Conservation (phyloP, 2,329 filamentous ascomycete genomes). For the Colletotrichum sansevieriae region DNA sequence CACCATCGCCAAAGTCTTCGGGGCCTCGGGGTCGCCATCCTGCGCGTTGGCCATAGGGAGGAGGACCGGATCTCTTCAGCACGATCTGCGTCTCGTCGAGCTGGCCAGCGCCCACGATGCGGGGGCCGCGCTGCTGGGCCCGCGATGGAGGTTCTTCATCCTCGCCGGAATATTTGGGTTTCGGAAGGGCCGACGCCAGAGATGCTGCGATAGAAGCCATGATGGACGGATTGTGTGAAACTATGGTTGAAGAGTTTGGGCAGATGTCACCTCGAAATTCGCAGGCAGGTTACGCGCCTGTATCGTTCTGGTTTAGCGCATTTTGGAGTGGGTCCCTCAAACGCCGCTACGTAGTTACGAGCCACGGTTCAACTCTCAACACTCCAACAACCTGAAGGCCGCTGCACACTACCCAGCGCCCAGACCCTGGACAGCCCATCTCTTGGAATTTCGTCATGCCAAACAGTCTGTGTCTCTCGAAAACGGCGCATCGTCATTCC, state of each 20-base stretch:
- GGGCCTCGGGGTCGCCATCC: constrained; percentile 91
- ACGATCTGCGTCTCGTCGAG: constrained; percentile 90
- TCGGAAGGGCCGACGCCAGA: constrained; percentile 84
- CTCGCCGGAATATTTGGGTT: constrained; percentile 91
- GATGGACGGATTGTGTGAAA: constrained; percentile 45
- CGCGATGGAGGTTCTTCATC: constrained; percentile 83
- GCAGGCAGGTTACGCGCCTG: constrained; percentile 39
- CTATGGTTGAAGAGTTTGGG: constrained; percentile 29
- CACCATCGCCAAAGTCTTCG: constrained; percentile 96
- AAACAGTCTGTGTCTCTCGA: too few species aligned
- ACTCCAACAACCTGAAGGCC: not conserved
- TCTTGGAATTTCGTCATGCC: too few species aligned
- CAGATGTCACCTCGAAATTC: constrained; percentile 41
- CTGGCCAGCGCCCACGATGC: constrained; percentile 83
- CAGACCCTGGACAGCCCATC: too few species aligned
- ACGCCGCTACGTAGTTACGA: constrained; percentile 7
- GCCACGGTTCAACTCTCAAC: not conserved
- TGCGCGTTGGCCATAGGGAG: constrained; percentile 86
- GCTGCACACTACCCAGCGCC: too few species aligned
- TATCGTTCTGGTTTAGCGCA: constrained; percentile 19
- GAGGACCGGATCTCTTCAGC: constrained; percentile 84
- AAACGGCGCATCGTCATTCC: too few species aligned
- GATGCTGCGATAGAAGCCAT: constrained; percentile 80
- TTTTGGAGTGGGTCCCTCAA: not conserved
- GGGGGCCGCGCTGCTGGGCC: constrained; percentile 81